Conservation (phyloP, 306 rosid species). For the Alnus glutinosa region DNA sequence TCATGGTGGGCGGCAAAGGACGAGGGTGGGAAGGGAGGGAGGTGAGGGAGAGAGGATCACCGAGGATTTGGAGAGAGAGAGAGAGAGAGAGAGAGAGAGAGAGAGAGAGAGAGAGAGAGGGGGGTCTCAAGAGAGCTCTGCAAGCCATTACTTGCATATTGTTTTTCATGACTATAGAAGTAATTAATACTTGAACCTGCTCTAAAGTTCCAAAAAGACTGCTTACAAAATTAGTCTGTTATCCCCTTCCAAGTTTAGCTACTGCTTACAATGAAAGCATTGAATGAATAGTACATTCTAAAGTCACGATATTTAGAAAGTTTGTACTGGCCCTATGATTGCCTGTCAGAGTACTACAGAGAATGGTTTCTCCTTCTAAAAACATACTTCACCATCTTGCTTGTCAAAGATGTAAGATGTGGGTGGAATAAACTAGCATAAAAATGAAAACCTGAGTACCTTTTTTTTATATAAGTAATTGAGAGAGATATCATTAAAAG, state of each 20-base stretch:
- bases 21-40: too few species aligned
- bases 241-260: neutral
- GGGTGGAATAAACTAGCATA: neutral
- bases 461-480: conserved; percentile 17
- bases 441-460: conserved; percentile 42
- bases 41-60: too few species aligned
- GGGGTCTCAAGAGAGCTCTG: too few species aligned
- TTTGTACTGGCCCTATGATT: neutral
- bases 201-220: too few species aligned
- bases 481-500: too few species aligned
- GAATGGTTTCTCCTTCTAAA: neutral
- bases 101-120: too few species aligned
- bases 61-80: too few species aligned
- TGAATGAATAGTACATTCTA: neutral
- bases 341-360: neutral
- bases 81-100: too few species aligned
- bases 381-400: neutral
- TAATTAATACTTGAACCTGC: too few species aligned
- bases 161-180: too few species aligned
- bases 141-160: too few species aligned
- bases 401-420: conserved; percentile 8
- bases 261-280: neutral
- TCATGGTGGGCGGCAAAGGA: too few species aligned
- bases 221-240: neutral
- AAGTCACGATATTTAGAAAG: neutral